Base-by-base conservation (phyloP, 1,284 basidiomycete genomes). In the Trametes hirsuta region DNA sequence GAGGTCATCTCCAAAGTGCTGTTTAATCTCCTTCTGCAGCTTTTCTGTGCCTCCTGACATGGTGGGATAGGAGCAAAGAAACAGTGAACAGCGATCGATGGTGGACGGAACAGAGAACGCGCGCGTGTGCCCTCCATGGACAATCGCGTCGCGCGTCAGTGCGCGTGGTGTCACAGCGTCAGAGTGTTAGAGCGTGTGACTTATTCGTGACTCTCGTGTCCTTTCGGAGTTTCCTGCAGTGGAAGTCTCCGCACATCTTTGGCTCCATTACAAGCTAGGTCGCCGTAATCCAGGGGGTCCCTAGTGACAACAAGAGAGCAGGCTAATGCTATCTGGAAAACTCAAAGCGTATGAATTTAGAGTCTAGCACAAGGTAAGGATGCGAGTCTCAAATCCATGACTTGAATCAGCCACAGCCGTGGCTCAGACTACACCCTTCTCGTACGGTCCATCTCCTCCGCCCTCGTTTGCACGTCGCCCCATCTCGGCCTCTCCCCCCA, bases 1-100 rank as follows among this genome's bases (percentile, higher is more conserved):
- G 10, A 66, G 50, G n/a, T 51, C 47, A 1, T 59, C 54, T 6
- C 63, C 67, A 49, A 68, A 68, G 12, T 57, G 35, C 15, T 58
- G 8, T 15, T 58, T 24, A 4, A 68, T 18, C n/a, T 68, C 61
- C 6, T 30, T 11, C 10, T 62, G 58, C 5, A 66, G 30, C 11
- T 25, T 34, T 11, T 34, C 18, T 0, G 14, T 3, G 9, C 49
- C 51, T 6, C 21, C 48, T n/a, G 57, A 44, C 59, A 65, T 63
- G 30, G 15, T 40, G 22, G 30, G 1, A 9, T 36, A 24, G 21
- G 30, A 3, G 22, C 34, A 14, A 21, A 15, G 37, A 15, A 35
- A 22, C 2, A 4, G 15, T 4, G 6, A 12, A 6, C 37, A 18
- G 30, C 22, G 6, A 37, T 15, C 15, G 40, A 35, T 40, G 42